A percentile compares a stretch with the other conserved stretches of the same genome.
phyloP scores from a whole-genome alignment of 202 grass and related monocot species.

The Carex sylvatica region DNA sequence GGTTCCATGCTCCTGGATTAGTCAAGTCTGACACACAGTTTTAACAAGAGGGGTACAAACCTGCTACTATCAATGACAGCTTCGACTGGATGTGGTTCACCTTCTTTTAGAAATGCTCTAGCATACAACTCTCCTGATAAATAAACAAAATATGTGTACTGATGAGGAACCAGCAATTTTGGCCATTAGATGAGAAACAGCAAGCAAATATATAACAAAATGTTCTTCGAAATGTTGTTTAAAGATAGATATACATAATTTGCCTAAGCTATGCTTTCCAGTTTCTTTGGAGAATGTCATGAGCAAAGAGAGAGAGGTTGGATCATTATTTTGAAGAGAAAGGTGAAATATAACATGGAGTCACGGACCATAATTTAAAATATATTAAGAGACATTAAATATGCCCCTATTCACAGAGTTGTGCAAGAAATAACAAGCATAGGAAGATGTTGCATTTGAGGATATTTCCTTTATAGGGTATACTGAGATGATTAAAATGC shows the following conservation, averaged over 20 bases:
- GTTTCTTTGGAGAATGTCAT: background rate
- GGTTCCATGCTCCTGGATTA: background rate
- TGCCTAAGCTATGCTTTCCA: background rate
- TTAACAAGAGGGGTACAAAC: conserved; percentile 28
- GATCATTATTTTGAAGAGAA: background rate
- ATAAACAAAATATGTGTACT: conserved; percentile 5
- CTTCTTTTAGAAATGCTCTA: conserved; percentile 79
- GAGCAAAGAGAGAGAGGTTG: background rate
- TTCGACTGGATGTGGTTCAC: conserved; percentile 88
- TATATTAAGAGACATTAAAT: background rate
- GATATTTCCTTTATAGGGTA: background rate
- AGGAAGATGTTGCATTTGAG: background rate
- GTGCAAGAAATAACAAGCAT: background rate
- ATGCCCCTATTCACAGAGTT: background rate
- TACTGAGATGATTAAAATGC: background rate
- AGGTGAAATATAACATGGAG: background rate
- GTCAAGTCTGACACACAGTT: background rate
- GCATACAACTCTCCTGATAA: conserved; percentile 86
- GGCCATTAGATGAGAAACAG: background rate
- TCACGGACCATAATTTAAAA: background rate
- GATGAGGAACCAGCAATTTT: background rate
- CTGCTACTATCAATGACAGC: conserved; percentile 95
- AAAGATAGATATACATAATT: background rate
- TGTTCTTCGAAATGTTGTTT: background rate
- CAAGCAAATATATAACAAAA: background rate